These are phyloP conservation scores for Tricholomella constricta DNA, from an alignment of 768 basidiomycete genomes.

Conservation along the genomic window DNA sequence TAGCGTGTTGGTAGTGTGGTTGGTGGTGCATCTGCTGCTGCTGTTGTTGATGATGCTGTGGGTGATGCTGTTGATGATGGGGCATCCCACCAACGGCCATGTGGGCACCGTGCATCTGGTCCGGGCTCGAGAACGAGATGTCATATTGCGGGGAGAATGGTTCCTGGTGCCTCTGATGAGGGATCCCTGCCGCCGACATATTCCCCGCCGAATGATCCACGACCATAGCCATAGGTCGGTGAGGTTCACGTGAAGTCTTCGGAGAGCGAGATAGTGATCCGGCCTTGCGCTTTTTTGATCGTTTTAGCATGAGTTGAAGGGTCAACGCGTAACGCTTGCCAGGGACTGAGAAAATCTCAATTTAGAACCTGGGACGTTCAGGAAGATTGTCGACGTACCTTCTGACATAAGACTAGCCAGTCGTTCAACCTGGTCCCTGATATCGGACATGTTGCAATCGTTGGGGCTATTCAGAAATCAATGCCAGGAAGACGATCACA, in stretches of 20 bases:
- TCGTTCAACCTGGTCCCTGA: constrained; percentile 76
- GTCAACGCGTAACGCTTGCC: constrained; percentile 92
- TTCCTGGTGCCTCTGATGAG: constrained; percentile 46
- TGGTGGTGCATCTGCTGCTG: constrained; percentile 29
- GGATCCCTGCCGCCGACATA: constrained; percentile 26
- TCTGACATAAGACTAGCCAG: constrained; percentile 75
- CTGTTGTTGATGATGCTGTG: constrained; percentile 26
- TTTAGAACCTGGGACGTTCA: not conserved
- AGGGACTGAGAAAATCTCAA: constrained; percentile 57
- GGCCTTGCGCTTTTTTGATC: constrained; percentile 61
- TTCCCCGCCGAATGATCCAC: constrained; percentile 41
- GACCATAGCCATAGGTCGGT: constrained; percentile 48
- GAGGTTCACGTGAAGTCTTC: constrained; percentile 54
- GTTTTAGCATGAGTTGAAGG: constrained; percentile 85
- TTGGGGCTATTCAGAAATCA: constrained; percentile 59
- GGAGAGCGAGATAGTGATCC: constrained; percentile 64
- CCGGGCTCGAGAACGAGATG: constrained; percentile 35
- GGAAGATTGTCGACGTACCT: constrained; percentile 48
- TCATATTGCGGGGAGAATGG: constrained; percentile 63
- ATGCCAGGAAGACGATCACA: not conserved
- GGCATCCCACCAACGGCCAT: constrained; percentile 16
- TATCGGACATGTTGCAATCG: constrained; percentile 76
- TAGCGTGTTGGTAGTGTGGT: constrained; percentile 23
- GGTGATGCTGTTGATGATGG: constrained; percentile 29
- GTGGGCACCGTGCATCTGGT: constrained; percentile 29